These are phyloP conservation scores for Backusella australiensis DNA, from an alignment of 192 early-diverging fungal species.

Conservation along the genomic window DNA sequence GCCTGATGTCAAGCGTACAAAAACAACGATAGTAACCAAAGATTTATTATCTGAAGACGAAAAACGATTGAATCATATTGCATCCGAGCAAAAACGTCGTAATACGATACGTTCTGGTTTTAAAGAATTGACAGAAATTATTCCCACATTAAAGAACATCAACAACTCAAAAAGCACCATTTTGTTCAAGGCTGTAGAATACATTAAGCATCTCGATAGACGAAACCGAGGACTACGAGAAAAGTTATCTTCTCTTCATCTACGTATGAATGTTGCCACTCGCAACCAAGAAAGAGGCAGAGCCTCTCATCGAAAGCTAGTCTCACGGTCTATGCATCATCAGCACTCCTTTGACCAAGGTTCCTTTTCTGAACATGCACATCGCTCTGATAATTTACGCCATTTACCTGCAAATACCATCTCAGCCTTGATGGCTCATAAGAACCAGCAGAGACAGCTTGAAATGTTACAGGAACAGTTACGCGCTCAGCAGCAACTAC, in stretches of 20 bases:
- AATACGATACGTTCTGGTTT: constrained; percentile 80
- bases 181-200: constrained; percentile 66
- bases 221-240: constrained; percentile 41
- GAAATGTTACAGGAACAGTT: constrained; percentile 30
- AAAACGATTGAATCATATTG: constrained; percentile 71
- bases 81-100: constrained; percentile 71
- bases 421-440: constrained; percentile 30
- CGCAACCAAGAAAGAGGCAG: not conserved
- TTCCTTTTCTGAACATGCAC: not conserved
- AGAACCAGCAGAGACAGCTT: constrained; percentile 32
- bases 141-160: constrained; percentile 72
- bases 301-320: not conserved
- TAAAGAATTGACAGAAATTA: constrained; percentile 84
- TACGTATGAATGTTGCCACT: constrained; percentile 17
- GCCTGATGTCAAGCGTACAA: not conserved
- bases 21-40: not conserved
- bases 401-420: constrained; percentile 15
- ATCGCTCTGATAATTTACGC: not conserved
- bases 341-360: not conserved
- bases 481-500: constrained; percentile 24
- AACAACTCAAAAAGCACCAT: constrained; percentile 69
- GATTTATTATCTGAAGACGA: constrained; percentile 71
- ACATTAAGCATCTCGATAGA: constrained; percentile 58
- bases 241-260: constrained; percentile 21
- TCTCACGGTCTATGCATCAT: not conserved